Percentiles rank a stretch among this genome's conserved stretches.
Conservation (phyloP, 2,329 filamentous ascomycete genomes). For the Aotearoamyces nothofagi region DNA sequence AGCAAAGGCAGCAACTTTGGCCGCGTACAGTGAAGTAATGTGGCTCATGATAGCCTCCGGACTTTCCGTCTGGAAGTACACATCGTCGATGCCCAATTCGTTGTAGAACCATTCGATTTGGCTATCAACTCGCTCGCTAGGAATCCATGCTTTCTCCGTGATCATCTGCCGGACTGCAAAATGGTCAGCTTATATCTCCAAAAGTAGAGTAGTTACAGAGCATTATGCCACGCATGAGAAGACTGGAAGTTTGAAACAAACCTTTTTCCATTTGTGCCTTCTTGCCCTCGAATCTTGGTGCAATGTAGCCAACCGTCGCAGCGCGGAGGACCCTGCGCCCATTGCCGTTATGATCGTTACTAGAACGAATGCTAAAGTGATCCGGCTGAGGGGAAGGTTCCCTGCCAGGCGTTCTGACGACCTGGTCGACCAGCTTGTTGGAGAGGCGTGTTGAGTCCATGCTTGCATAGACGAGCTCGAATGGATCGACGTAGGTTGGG, state of each 20-base stretch:
- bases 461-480: neutral
- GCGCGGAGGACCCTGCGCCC: conserved; percentile 68
- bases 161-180: conserved; percentile 63
- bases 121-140: conserved; percentile 62
- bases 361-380: conserved; percentile 59
- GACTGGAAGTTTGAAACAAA: conserved; percentile 4
- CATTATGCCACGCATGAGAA: too few relatives aligned
- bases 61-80: conserved; percentile 88
- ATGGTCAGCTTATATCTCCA: conserved; percentile 1
- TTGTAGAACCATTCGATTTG: conserved; percentile 97
- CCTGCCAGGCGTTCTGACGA: conserved; percentile 15
- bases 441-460: conserved; percentile 1
- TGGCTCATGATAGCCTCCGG: conserved; percentile 81
- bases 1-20: conserved; percentile 87
- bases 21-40: conserved; percentile 91
- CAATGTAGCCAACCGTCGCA: conserved; percentile 84
- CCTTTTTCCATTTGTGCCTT: conserved; percentile 58
- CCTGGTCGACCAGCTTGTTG: conserved; percentile 13
- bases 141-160: conserved; percentile 71
- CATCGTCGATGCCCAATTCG: conserved; percentile 93
- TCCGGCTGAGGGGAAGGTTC: conserved; percentile 73
- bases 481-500: conserved; percentile 1
- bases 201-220: conserved; percentile 2
- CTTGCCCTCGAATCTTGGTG: conserved; percentile 88
- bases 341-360: conserved; percentile 14